These are phyloP conservation scores for Penicillium coprophilum DNA, from an alignment of 495 filamentous ascomycete genomes.

Conservation along the genomic window DNA sequence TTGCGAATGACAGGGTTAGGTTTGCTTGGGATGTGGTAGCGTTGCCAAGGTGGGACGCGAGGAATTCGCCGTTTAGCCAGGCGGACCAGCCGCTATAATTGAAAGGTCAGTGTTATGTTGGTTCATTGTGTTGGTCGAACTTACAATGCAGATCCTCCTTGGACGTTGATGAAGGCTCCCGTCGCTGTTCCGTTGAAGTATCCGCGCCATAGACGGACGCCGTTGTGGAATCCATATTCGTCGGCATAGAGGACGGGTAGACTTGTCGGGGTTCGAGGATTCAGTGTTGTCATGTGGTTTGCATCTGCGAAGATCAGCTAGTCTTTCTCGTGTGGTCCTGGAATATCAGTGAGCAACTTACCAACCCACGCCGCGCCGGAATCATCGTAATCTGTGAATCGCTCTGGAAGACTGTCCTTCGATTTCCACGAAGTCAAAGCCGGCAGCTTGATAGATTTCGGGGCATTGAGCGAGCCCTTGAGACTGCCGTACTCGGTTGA, in stretches of 20 bases:
- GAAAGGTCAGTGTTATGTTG: not conserved
- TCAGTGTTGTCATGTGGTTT: slow-evolving; percentile 56
- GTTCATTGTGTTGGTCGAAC: slow-evolving; percentile 1
- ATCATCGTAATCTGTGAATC: slow-evolving; percentile 60
- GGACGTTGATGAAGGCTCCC: slow-evolving; percentile 55
- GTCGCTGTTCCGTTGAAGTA: slow-evolving; percentile 59
- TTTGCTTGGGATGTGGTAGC: slow-evolving; percentile 36
- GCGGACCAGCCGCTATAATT: slow-evolving; percentile 48
- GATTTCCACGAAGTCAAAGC: slow-evolving; percentile 61
- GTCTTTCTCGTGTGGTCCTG: not conserved
- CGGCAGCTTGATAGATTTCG: slow-evolving; percentile 49
- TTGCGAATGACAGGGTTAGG: slow-evolving; percentile 34
- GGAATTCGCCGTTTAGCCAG: slow-evolving; percentile 54
- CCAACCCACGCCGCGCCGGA: slow-evolving; percentile 55
- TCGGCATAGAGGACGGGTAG: slow-evolving; percentile 57
- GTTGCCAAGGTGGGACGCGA: slow-evolving; percentile 58
- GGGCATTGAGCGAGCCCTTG: slow-evolving; percentile 47
- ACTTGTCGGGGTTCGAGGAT: slow-evolving; percentile 58
- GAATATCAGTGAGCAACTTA: slow-evolving; percentile 20
- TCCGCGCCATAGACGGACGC: slow-evolving; percentile 66
- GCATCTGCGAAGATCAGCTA: slow-evolving; percentile 44
- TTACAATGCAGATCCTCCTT: slow-evolving; percentile 61
- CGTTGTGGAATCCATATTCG: slow-evolving; percentile 74
- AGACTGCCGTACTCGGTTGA: slow-evolving; percentile 49
- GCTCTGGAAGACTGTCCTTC: slow-evolving; percentile 68